Evolutionary conservation across 768 basidiomycete species (phyloP).

Genomic region (Lepiota venenata): DNA sequence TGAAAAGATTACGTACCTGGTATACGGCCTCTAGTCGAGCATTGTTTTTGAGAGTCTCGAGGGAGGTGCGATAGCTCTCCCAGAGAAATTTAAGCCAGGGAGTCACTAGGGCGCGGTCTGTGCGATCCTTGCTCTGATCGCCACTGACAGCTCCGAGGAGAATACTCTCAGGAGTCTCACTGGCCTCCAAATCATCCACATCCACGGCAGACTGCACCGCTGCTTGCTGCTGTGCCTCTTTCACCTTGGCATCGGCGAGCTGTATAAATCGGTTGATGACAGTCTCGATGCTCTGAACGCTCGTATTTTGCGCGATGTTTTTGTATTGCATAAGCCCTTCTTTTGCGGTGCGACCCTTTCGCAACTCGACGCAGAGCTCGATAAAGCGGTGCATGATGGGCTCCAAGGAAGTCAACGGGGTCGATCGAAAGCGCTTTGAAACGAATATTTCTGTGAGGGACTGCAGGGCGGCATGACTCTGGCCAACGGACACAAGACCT

Average conservation of each 20-base stretch:
- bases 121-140: slow-evolving; percentile 87
- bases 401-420: slow-evolving; percentile 83
- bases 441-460: slow-evolving; percentile 90
- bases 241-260: slow-evolving; percentile 77
- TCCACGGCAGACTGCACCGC: slow-evolving; percentile 74
- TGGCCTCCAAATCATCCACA: slow-evolving; percentile 94
- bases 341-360: slow-evolving; percentile 90
- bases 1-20: slow-evolving; percentile 55
- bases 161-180: slow-evolving; percentile 92
- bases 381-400: slow-evolving; percentile 96
- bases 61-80: slow-evolving; percentile 94
- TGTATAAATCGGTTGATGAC: slow-evolving; percentile 87
- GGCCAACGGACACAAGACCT: slow-evolving; percentile 89
- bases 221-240: slow-evolving; percentile 84
- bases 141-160: slow-evolving; percentile 89
- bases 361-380: slow-evolving; percentile 93
- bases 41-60: slow-evolving; percentile 96
- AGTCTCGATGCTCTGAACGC: slow-evolving; percentile 86
- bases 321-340: slow-evolving; percentile 97
- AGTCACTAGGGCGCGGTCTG: slow-evolving; percentile 91
- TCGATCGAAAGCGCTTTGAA: slow-evolving; percentile 91
- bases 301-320: slow-evolving; percentile 94
- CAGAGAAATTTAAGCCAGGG: slow-evolving; percentile 99
- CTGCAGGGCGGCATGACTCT: slow-evolving; percentile 86
- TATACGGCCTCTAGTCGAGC: slow-evolving; percentile 90